These are phyloP conservation scores for Creolimax fragrantissima DNA, from an alignment of 78 protist species.

Conservation along the genomic window DNA sequence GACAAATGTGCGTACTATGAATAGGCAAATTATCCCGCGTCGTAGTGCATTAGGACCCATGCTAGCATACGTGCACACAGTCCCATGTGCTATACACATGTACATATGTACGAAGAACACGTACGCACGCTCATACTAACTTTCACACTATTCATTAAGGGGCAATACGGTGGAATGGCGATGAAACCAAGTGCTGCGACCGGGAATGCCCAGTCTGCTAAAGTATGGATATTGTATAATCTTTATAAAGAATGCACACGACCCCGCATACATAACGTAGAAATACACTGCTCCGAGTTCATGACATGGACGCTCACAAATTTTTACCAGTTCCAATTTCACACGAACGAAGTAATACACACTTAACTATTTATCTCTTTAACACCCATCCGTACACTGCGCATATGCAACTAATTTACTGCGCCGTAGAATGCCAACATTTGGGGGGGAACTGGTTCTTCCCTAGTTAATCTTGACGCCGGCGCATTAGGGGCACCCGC, in stretches of 20 bases:
- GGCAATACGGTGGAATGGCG: no score
- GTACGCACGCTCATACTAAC: no score
- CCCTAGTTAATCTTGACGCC: conserved; percentile 13
- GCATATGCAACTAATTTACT: neutral
- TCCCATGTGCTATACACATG: no score
- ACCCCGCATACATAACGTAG: no score
- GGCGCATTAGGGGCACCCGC: neutral
- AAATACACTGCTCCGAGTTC: neutral
- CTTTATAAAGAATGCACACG: no score
- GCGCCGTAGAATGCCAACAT: neutral
- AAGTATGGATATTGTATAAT: no score
- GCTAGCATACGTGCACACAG: no score
- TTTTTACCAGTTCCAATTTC: neutral
- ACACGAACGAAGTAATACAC: neutral
- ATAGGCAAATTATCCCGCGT: neutral
- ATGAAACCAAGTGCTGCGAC: no score
- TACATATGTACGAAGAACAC: no score
- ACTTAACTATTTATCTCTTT: neutral
- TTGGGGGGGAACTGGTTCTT: neutral
- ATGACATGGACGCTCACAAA: neutral
- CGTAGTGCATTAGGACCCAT: neutral
- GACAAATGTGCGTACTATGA: neutral
- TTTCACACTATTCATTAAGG: no score
- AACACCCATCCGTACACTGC: neutral
- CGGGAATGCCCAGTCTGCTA: no score